phyloP scores from a whole-genome alignment of 2,329 filamentous ascomycete species.

The Dactylonectria estremocensis region DNA sequence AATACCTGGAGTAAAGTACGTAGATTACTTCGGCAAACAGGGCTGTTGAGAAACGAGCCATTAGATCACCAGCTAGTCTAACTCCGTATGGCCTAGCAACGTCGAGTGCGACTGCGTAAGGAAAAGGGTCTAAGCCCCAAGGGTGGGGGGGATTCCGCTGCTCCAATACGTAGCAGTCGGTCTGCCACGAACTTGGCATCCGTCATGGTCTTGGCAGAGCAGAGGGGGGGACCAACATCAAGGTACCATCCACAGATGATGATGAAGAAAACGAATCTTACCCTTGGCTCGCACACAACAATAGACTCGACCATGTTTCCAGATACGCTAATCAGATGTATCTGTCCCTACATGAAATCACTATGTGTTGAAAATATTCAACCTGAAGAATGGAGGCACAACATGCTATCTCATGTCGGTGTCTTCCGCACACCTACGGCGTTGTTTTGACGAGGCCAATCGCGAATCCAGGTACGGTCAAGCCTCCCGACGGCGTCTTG shows the following conservation, averaged over 20 bases:
- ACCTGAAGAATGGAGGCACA: neutral
- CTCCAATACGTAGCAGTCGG: neutral
- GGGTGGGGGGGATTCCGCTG: neutral
- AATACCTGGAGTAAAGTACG: no score
- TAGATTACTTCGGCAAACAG: neutral
- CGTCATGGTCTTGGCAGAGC: neutral
- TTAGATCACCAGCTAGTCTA: neutral
- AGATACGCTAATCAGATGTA: neutral
- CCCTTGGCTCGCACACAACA: neutral
- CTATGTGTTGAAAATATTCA: neutral
- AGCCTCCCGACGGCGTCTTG: neutral
- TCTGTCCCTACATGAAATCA: neutral
- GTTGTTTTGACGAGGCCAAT: neutral
- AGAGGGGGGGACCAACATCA: neutral
- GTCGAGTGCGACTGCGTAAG: neutral
- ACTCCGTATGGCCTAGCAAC: neutral
- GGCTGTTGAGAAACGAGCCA: neutral
- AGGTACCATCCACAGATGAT: neutral
- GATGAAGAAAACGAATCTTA: neutral
- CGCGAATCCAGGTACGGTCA: neutral
- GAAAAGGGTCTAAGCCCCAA: neutral
- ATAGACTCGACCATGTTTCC: no score
- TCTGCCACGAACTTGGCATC: neutral
- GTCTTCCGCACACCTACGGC: neutral
- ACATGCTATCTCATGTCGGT: neutral